Percentiles rank a stretch among this genome's conserved stretches.
These are phyloP conservation scores for Isabelozyma heimii DNA, from an alignment of 805 yeast genomes.

Conservation along the genomic window DNA sequence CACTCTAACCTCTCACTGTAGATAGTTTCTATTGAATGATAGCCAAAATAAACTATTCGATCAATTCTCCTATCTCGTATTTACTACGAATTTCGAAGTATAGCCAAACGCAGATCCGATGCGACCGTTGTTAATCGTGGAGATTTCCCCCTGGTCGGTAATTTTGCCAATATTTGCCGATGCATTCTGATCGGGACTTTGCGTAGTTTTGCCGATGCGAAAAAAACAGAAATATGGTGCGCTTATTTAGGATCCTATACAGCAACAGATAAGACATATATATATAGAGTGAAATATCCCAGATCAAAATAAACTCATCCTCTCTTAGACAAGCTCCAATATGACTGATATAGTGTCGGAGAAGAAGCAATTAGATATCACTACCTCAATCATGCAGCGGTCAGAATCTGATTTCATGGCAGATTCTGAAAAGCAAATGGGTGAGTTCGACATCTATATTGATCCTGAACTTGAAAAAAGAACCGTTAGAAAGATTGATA, in stretches of 20 bases:
- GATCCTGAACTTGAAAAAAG: constrained; percentile 21
- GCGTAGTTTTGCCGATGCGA: background rate
- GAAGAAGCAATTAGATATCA: background rate
- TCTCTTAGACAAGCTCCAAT: background rate
- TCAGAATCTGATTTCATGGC: background rate
- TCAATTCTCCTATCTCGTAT: too few relatives aligned
- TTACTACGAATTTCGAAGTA: too few relatives aligned
- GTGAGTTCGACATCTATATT: constrained; percentile 4
- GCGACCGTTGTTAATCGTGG: too few relatives aligned
- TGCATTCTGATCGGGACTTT: background rate
- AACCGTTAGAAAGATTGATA: constrained; percentile 42
- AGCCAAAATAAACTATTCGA: too few relatives aligned
- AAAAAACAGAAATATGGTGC: background rate
- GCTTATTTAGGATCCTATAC: background rate
- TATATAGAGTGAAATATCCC: background rate
- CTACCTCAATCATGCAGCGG: background rate
- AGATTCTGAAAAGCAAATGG: background rate
- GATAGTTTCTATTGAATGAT: too few relatives aligned
- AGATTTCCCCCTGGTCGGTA: background rate
- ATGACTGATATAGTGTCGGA: background rate
- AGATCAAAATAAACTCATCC: background rate
- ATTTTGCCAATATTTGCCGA: background rate
- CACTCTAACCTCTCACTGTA: too few relatives aligned
- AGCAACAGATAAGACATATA: background rate
- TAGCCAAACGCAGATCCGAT: too few relatives aligned